Conservation (phyloP, 2,329 filamentous ascomycete species). For the Microdochium bolleyi region DNA sequence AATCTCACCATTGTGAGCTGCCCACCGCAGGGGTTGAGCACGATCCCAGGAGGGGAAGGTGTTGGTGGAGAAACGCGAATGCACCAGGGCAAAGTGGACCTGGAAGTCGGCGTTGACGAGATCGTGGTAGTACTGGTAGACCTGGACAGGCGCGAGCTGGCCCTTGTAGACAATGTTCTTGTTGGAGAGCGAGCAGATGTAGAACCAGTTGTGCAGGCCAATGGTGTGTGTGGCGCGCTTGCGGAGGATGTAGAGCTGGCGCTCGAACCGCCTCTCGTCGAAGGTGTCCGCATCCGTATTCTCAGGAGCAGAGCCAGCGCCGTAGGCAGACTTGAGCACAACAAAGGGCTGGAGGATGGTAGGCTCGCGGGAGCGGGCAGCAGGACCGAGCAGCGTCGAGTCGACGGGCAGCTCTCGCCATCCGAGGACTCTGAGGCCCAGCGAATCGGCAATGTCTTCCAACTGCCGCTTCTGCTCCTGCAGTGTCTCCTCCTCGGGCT, state of each 20-base stretch:
- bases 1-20: conserved; percentile 90
- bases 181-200: conserved; percentile 92
- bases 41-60: conserved; percentile 98
- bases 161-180: conserved; percentile 99
- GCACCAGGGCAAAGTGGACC: conserved; percentile 91
- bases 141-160: conserved; percentile 86
- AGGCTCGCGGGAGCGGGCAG: conserved; percentile 88
- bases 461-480: conserved; percentile 88
- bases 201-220: conserved; percentile 97
- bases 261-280: conserved; percentile 80
- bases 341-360: conserved; percentile 94
- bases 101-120: conserved; percentile 95
- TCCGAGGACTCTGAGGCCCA: conserved; percentile 85
- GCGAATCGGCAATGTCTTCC: conserved; percentile 82
- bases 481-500: conserved; percentile 84
- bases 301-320: conserved; percentile 70
- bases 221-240: conserved; percentile 94
- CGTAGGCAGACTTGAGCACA: conserved; percentile 79
- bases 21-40: conserved; percentile 92
- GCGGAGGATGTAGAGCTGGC: conserved; percentile 86
- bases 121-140: conserved; percentile 98
- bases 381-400: conserved; percentile 85
- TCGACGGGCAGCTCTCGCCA: conserved; percentile 96
- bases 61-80: conserved; percentile 97
- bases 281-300: conserved; percentile 71